These are phyloP conservation scores for Stephania cephalantha DNA, from an alignment of 164 flowering plant species.

Conservation along the genomic window DNA sequence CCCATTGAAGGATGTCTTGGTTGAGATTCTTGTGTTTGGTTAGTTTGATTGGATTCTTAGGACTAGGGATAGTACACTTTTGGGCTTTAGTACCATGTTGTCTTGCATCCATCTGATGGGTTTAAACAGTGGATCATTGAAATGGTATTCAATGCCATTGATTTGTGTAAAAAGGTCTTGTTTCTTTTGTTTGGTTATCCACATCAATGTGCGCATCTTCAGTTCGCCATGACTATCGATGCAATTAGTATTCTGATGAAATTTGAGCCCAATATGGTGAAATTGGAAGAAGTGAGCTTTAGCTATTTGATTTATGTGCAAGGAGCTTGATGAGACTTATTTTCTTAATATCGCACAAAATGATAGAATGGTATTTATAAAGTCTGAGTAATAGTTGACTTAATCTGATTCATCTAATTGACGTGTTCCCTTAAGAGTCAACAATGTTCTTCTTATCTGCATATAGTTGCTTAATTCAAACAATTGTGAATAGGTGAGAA, in stretches of 20 bases:
- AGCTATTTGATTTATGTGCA: too few relatives aligned
- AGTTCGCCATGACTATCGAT: neutral
- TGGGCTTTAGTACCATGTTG: neutral
- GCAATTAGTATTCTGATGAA: neutral
- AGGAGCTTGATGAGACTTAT: too few relatives aligned
- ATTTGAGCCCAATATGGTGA: neutral
- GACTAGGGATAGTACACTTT: neutral
- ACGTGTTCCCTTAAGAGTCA: neutral
- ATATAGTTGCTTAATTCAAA: neutral
- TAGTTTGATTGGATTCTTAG: neutral
- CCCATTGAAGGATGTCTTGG: neutral
- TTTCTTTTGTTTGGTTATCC: neutral
- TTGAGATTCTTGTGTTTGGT: neutral
- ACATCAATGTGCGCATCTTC: neutral
- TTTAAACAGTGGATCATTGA: neutral
- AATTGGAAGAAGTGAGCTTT: neutral
- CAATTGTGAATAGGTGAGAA: neutral
- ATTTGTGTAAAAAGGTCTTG: neutral
- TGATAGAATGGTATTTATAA: neutral
- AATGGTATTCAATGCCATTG: neutral
- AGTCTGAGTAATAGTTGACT: neutral
- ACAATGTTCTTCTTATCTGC: neutral
- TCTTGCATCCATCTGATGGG: neutral
- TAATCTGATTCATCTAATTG: neutral
- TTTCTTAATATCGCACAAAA: neutral